Conservation (phyloP, 176 grass and related monocot species). For the Coix lacrymajobi region DNA sequence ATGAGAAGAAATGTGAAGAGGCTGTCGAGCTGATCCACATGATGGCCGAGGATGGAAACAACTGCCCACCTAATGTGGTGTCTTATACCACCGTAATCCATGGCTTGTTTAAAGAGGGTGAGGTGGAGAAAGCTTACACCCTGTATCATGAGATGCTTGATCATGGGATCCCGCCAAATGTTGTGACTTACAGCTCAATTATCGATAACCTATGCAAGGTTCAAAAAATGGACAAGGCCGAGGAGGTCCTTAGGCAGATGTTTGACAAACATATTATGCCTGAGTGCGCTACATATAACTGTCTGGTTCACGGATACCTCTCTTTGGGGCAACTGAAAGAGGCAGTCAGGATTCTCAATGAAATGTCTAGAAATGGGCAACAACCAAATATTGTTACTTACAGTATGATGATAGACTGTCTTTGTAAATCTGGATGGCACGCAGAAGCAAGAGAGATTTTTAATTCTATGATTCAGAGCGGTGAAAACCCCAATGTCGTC, state of each 20-base stretch:
- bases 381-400: background rate
- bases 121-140: background rate
- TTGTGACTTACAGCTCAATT: background rate
- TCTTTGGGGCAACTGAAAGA: background rate
- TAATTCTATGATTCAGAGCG: too few species aligned
- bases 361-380: background rate
- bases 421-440: too few species aligned
- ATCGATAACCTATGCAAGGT: background rate
- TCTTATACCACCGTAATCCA: background rate
- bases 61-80: background rate
- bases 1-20: background rate
- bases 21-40: background rate
- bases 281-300: background rate
- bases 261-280: background rate
- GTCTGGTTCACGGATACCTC: background rate
- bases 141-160: background rate
- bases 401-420: too few species aligned
- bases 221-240: background rate
- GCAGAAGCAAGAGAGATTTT: too few species aligned
- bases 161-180: background rate
- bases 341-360: background rate
- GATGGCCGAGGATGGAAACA: background rate
- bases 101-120: background rate
- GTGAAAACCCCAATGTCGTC: too few species aligned
- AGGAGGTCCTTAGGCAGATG: background rate